phyloP scores from a whole-genome alignment of 225 moss, liverwort and hornwort genomes.

The Takakia lepidozioides region DNA sequence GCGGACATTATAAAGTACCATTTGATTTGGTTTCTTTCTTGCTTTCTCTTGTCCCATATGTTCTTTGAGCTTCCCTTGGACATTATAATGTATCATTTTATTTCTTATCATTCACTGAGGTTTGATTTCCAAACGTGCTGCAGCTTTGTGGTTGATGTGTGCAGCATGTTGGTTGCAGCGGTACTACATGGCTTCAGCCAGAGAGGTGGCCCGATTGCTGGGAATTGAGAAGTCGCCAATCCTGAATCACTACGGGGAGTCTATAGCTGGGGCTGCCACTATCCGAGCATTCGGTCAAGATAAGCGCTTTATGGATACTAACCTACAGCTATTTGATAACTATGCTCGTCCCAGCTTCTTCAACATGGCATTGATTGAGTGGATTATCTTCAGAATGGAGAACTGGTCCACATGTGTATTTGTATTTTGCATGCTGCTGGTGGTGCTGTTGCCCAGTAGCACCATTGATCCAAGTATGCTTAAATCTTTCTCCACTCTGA shows the following conservation, averaged over 20 bases:
- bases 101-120: too few relatives aligned
- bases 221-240: conserved; percentile 9
- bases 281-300: conserved; percentile 6
- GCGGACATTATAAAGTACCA: too few relatives aligned
- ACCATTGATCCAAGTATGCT: conserved; percentile 6
- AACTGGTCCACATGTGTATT: neutral
- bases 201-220: conserved; percentile 4
- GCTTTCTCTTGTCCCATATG: too few relatives aligned
- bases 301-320: conserved; percentile 3
- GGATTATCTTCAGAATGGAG: conserved; percentile 10
- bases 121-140: too few relatives aligned
- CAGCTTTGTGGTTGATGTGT: neutral
- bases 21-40: too few relatives aligned
- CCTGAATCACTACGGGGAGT: conserved; percentile 6
- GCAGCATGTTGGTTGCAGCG: conserved; percentile 1
- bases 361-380: conserved; percentile 5
- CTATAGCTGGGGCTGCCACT: conserved; percentile 7
- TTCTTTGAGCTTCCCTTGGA: too few relatives aligned
- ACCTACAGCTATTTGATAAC: conserved; percentile 1
- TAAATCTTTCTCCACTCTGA: neutral
- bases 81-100: too few relatives aligned
- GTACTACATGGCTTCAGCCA: conserved; percentile 6
- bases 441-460: conserved; percentile 1
- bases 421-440: neutral
- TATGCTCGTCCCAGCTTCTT: conserved; percentile 3